These are phyloP conservation scores for Gynochthodes officinalis DNA, from an alignment of 257 asterid species.

Conservation along the genomic window DNA sequence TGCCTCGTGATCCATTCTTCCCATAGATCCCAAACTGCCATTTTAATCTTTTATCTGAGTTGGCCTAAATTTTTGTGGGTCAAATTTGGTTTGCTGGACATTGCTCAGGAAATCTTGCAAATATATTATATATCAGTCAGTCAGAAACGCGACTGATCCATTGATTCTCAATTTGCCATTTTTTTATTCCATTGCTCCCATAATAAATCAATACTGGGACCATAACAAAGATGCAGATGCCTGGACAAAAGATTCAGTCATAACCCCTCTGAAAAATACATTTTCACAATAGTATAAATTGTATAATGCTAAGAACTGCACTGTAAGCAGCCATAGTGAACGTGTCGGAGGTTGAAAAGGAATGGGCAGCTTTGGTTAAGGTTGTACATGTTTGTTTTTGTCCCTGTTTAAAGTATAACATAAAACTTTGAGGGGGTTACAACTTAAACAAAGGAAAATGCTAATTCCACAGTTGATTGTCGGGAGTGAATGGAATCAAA, in stretches of 20 bases:
- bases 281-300: too few relatives aligned
- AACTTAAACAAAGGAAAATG: too few relatives aligned
- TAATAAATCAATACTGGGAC: neutral
- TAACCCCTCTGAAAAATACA: neutral
- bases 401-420: too few relatives aligned
- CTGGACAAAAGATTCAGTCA: neutral
- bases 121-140: neutral
- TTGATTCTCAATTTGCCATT: neutral
- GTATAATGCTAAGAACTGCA: too few relatives aligned
- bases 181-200: neutral
- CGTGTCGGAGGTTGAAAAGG: constrained; percentile 5
- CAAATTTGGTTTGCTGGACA: neutral
- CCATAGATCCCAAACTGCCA: neutral
- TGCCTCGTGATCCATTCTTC: neutral
- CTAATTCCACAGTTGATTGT: neutral
- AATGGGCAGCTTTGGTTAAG: neutral
- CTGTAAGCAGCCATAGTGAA: neutral
- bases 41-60: neutral
- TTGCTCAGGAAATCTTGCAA: neutral
- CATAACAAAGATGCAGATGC: neutral
- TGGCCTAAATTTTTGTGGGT: neutral
- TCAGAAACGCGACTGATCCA: too few relatives aligned
- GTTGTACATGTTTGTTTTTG: neutral
- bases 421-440: too few relatives aligned
- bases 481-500: constrained; percentile 1